Evolutionary conservation across 192 early-diverging fungal genomes (phyloP).

Genomic region (Borealophlyctis nickersoniae): DNA sequence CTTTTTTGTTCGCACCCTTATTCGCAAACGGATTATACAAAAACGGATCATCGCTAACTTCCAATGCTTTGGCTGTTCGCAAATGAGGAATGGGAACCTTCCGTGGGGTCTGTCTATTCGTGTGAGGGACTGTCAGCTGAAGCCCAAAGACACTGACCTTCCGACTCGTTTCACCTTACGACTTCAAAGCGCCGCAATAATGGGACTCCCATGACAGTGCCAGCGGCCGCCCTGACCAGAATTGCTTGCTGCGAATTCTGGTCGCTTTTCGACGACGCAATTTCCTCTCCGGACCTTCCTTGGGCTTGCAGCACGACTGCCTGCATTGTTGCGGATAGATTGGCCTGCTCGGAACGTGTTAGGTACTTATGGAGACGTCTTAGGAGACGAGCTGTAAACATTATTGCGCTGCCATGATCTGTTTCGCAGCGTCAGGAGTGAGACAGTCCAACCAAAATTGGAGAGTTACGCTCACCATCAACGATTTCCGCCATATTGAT

Average conservation of each 20-base stretch:
- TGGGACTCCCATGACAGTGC: too few relatives aligned
- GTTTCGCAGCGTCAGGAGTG: constrained; percentile 2
- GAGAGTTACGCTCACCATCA: constrained; percentile 46
- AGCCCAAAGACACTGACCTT: too few relatives aligned
- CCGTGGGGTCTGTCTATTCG: constrained; percentile 47
- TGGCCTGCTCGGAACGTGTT: constrained; percentile 61
- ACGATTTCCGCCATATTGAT: constrained; percentile 65
- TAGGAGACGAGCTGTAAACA: constrained; percentile 64
- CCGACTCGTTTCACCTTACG: constrained; percentile 26
- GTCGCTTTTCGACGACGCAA: too few relatives aligned
- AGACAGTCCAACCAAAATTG: neutral
- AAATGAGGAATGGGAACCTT: constrained; percentile 59
- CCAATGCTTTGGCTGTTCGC: constrained; percentile 16
- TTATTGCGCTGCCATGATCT: constrained; percentile 62
- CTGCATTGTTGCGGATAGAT: constrained; percentile 57
- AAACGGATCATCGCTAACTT: constrained; percentile 64
- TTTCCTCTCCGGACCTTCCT: constrained; percentile 22
- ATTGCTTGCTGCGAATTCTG: too few relatives aligned
- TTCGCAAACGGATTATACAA: constrained; percentile 76
- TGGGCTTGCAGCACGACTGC: constrained; percentile 20
- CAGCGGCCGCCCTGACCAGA: too few relatives aligned
- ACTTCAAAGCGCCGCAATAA: constrained; percentile 35
- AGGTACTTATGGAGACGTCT: constrained; percentile 62
- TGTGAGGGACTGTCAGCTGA: constrained; percentile 2
- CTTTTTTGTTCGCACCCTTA: constrained; percentile 47